Evolutionary conservation across 352 stramenopile genomes (phyloP).

Genomic region (Labyrinthula sp.): DNA sequence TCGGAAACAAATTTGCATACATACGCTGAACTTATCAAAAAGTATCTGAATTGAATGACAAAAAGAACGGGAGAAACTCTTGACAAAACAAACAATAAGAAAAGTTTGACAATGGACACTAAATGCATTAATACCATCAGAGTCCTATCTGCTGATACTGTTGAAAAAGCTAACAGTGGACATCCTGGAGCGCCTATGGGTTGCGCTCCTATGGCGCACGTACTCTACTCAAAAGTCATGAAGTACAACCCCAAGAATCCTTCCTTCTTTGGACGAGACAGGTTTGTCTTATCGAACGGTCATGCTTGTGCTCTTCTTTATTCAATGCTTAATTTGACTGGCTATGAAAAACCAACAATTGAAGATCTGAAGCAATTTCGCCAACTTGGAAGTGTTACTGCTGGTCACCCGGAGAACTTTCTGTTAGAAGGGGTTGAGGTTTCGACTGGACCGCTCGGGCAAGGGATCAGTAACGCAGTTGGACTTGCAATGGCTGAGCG

Average conservation of each 20-base stretch:
- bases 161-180: conserved; percentile 83
- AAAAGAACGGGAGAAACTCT: conserved; percentile 14
- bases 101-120: conserved; percentile 22
- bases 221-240: conserved; percentile 75
- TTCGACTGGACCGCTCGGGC: conserved; percentile 82
- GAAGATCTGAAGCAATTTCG: conserved; percentile 94
- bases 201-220: conserved; percentile 89
- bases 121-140: conserved; percentile 94
- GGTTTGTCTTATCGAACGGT: conserved; percentile 95
- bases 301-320: conserved; percentile 96
- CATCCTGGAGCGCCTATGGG: conserved; percentile 92
- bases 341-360: conserved; percentile 57
- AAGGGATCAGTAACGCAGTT: conserved; percentile 92
- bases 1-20: too few species aligned
- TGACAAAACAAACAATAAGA: conserved; percentile 11
- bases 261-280: conserved; percentile 79
- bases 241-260: conserved; percentile 51
- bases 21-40: too few species aligned
- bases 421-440: conserved; percentile 65
- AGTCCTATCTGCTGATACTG: conserved; percentile 84
- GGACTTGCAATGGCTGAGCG: conserved; percentile 87
- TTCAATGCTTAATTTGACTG: conserved; percentile 91
- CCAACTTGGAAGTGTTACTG: conserved; percentile 74
- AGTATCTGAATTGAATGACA: too few species aligned
- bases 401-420: conserved; percentile 86